phyloP scores from a whole-genome alignment of 176 grass and related monocot species.

The barley (Hordeum vulgare) region MorexV3_pseudomolecules_assembly NC_058519.1:604442945-604443444 shows the following conservation, averaged over 20 bases:
- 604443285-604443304: neutral
- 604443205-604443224: neutral
- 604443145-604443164: neutral
- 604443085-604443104: neutral
- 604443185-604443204: neutral
- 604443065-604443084: conserved; percentile 98
- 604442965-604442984: conserved; percentile 60
- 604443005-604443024: conserved; percentile 39
- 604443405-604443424: neutral
- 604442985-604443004: conserved; percentile 60
- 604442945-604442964: neutral
- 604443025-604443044: conserved; percentile 72
- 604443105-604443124: neutral
- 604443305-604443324: neutral
- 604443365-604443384: neutral
- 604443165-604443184: neutral
- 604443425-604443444: neutral
- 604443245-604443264: neutral
- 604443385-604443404: conserved; percentile 6
- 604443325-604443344: neutral
- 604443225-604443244: neutral
- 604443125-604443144: neutral
- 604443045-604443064: conserved; percentile 92
- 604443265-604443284: neutral
- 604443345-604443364: neutral